phyloP scores from a whole-genome alignment of 1,284 basidiomycete genomes.

The Pseudozyma thailandica region DNA sequence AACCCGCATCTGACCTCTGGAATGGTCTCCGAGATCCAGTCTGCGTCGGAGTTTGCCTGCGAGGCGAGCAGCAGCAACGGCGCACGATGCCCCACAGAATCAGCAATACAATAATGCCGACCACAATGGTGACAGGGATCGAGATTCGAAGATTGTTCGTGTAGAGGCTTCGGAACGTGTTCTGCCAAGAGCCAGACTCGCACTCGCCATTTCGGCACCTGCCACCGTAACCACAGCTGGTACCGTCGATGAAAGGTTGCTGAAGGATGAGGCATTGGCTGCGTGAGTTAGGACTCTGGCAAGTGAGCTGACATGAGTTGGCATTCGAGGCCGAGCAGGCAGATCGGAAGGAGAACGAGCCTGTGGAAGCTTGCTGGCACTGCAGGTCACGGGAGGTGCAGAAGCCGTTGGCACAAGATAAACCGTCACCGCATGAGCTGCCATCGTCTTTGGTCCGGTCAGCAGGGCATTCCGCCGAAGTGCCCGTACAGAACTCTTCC shows the following conservation, averaged over 20 bases:
- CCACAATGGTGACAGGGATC: constrained; percentile 60
- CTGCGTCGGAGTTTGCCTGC: constrained; percentile 2
- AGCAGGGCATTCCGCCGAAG: constrained; percentile 77
- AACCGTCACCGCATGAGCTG: constrained; percentile 70
- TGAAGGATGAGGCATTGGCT: constrained; percentile 78
- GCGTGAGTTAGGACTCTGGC: constrained; percentile 76
- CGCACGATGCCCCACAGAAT: constrained; percentile 42
- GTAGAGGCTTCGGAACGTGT: constrained; percentile 74
- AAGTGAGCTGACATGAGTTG: constrained; percentile 80
- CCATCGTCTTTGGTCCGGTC: constrained; percentile 79
- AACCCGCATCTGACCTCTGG: too few species aligned
- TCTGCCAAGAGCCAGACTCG: constrained; percentile 75
- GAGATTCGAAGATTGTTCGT: constrained; percentile 58
- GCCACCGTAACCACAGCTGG: constrained; percentile 80
- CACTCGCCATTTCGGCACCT: constrained; percentile 74
- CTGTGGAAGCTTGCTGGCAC: constrained; percentile 78
- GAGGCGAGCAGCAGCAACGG: constrained; percentile 39
- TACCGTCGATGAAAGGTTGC: constrained; percentile 82
- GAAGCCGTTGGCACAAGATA: constrained; percentile 81
- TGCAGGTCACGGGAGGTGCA: constrained; percentile 83
- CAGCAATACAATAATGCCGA: constrained; percentile 49
- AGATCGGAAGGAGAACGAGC: constrained; percentile 74
- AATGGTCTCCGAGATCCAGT: not conserved
- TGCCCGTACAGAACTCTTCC: constrained; percentile 83
- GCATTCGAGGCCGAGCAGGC: constrained; percentile 74